These are phyloP conservation scores for Pharnaceum exiguum DNA, from an alignment of 148 eudicot genomes.

Conservation along the genomic window DNA sequence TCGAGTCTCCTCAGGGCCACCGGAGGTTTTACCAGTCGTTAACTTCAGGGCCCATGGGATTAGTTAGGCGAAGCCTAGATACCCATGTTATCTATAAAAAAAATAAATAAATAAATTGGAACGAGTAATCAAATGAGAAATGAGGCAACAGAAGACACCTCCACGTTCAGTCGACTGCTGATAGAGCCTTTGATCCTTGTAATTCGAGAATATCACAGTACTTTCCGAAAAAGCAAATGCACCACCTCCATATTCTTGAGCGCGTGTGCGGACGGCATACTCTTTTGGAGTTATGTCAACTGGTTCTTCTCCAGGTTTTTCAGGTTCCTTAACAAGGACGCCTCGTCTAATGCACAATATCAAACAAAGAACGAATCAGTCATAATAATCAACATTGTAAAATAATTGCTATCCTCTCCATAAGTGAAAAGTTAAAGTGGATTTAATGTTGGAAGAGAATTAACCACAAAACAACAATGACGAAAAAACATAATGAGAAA, in stretches of 20 bases:
- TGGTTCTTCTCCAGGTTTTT: constrained; percentile 38
- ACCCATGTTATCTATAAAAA: neutral
- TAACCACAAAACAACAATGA: too few species aligned
- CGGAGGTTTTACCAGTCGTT: too few species aligned
- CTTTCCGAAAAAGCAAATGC: constrained; percentile 60
- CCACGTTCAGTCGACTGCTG: constrained; percentile 38
- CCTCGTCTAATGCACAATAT: constrained; percentile 42
- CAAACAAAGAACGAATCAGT: neutral
- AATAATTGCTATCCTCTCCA: too few species aligned
- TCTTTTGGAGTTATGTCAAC: constrained; percentile 71
- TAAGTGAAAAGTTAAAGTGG: too few species aligned
- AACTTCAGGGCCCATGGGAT: too few species aligned
- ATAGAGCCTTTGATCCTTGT: constrained; percentile 73
- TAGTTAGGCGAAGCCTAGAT: too few species aligned
- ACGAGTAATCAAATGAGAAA: neutral
- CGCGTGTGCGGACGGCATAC: constrained; percentile 63
- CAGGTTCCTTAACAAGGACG: constrained; percentile 63
- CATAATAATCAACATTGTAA: too few species aligned
- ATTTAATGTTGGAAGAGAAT: too few species aligned
- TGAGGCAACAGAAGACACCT: constrained; percentile 32
- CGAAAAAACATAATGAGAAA: too few species aligned
- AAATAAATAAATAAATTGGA: neutral
- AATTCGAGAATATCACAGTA: constrained; percentile 53
- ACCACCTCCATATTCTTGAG: constrained; percentile 96
- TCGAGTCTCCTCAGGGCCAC: too few species aligned